A percentile compares a stretch with the other conserved stretches of the same genome.
phyloP scores from a whole-genome alignment of 2,329 filamentous ascomycete genomes.

The Claviceps maximensis region DNA sequence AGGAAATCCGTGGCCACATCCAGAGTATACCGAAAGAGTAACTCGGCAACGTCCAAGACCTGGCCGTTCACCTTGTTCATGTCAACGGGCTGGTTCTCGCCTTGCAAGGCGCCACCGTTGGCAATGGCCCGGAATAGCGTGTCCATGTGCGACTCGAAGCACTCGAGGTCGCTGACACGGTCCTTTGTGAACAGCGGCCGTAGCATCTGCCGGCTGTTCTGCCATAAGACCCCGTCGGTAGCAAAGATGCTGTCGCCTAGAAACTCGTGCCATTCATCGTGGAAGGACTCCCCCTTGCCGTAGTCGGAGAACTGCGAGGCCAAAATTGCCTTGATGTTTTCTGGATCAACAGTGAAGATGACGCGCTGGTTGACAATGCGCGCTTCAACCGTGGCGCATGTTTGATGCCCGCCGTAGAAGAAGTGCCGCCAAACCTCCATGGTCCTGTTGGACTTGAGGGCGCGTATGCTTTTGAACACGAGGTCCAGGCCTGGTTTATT shows the following conservation, averaged over 20 bases:
- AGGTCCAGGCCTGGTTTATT: slow-evolving; percentile 44
- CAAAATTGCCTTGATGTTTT: slow-evolving; percentile 44
- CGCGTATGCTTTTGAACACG: slow-evolving; percentile 40
- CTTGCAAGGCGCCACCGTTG: slow-evolving; percentile 41
- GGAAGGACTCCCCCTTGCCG: slow-evolving; percentile 30
- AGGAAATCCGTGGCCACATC: slow-evolving; percentile 82
- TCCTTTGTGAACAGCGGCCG: slow-evolving; percentile 79
- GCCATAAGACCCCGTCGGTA: slow-evolving; percentile 70
- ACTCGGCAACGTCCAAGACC: slow-evolving; percentile 55
- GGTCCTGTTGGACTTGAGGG: slow-evolving; percentile 40
- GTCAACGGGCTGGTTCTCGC: slow-evolving; percentile 52
- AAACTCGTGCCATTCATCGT: slow-evolving; percentile 29
- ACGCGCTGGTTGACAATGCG: slow-evolving; percentile 37
- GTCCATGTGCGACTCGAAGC: slow-evolving; percentile 68
- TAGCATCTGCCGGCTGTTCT: slow-evolving; percentile 66
- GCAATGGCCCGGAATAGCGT: slow-evolving; percentile 57
- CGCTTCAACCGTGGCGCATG: slow-evolving; percentile 46
- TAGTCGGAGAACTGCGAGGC: slow-evolving; percentile 44
- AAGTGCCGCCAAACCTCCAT: slow-evolving; percentile 46
- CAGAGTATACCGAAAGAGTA: slow-evolving; percentile 76
- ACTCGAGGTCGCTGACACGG: slow-evolving; percentile 66
- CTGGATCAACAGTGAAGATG: slow-evolving; percentile 37
- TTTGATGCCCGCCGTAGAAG: slow-evolving; percentile 27
- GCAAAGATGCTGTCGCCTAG: slow-evolving; percentile 54
- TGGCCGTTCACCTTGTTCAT: slow-evolving; percentile 45